Percentiles rank a stretch among this genome's conserved stretches.
phyloP scores from a whole-genome alignment of 495 filamentous ascomycete species.

The Tuber brumale region DNA sequence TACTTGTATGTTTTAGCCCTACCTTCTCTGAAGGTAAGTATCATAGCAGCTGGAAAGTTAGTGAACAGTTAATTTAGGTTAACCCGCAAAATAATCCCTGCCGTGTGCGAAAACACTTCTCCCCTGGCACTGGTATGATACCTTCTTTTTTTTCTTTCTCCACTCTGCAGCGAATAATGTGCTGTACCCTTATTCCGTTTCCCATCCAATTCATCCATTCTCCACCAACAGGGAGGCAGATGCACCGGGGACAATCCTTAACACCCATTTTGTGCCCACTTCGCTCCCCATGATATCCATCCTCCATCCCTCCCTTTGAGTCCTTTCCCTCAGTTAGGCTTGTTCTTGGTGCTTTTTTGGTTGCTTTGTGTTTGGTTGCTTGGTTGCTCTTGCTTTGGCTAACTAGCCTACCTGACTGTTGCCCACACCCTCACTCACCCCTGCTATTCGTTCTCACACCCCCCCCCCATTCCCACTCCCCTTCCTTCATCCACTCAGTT shows the following conservation, averaged over 20 bases:
- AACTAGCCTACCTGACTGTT: not conserved
- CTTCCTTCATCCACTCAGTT: slow-evolving; percentile 25
- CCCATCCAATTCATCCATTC: slow-evolving; percentile 12
- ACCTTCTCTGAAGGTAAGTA: not conserved
- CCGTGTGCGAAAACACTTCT: no score
- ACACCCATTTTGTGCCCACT: not conserved
- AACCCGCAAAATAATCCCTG: no score
- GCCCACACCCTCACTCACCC: slow-evolving; percentile 1
- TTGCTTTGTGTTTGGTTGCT: slow-evolving; percentile 2
- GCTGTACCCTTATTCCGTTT: not conserved
- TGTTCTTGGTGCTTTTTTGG: not conserved
- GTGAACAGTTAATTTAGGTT: no score
- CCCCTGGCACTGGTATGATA: no score
- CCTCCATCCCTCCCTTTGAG: not conserved
- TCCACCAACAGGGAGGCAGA: slow-evolving; percentile 34
- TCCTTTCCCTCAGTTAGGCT: not conserved
- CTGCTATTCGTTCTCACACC: slow-evolving; percentile 13
- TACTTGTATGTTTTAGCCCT: slow-evolving; percentile 5
- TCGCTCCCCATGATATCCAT: not conserved
- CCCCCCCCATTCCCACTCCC: slow-evolving; percentile 28
- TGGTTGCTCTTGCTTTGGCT: not conserved
- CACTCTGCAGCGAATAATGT: not conserved
- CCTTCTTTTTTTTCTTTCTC: not conserved
- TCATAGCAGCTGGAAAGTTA: no score
- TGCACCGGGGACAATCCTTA: slow-evolving; percentile 14